Conservation (phyloP, 345 rosid genomes). For the Syzygium oleosum region DNA sequence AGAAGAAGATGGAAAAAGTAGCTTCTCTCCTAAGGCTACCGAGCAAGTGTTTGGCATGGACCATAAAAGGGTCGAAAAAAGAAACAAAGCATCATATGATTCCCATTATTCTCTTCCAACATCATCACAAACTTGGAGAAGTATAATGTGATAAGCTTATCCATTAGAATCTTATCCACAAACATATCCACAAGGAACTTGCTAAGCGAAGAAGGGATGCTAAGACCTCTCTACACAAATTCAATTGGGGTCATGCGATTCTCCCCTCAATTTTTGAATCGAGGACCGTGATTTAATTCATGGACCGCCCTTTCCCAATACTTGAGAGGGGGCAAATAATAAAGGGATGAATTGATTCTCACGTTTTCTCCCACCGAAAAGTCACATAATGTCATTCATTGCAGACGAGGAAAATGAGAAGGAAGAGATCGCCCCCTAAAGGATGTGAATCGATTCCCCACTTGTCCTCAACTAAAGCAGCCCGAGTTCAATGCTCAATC, state of each 20-base stretch:
- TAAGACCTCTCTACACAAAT: not conserved
- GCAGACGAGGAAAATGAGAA: not conserved
- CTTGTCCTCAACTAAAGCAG: not conserved
- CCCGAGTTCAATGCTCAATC: not conserved
- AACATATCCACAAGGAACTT: slow-evolving; percentile 1
- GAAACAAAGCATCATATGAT: slow-evolving; percentile 1
- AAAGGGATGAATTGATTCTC: not conserved
- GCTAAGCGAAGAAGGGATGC: not conserved
- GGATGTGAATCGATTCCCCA: slow-evolving; percentile 2
- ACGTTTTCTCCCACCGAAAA: not conserved
- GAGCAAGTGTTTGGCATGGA: not conserved
- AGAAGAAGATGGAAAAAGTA: not conserved
- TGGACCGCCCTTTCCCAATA: not conserved
- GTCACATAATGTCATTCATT: not conserved
- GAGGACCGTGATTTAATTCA: not conserved
- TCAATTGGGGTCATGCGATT: not conserved
- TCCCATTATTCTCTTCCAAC: not conserved
- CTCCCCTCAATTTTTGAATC: not conserved
- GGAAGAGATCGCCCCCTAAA: not conserved
- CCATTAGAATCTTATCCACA: slow-evolving; percentile 6
- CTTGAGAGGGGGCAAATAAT: not conserved
- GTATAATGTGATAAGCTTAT: not conserved
- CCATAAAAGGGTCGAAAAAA: not conserved
- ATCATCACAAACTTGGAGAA: not conserved
- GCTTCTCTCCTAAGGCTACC: not conserved